A percentile compares a stretch with the other conserved stretches of the same genome.
Conservation (phyloP, 192 early-diverging fungal genomes). For the Neocallimastix lanati region DNA sequence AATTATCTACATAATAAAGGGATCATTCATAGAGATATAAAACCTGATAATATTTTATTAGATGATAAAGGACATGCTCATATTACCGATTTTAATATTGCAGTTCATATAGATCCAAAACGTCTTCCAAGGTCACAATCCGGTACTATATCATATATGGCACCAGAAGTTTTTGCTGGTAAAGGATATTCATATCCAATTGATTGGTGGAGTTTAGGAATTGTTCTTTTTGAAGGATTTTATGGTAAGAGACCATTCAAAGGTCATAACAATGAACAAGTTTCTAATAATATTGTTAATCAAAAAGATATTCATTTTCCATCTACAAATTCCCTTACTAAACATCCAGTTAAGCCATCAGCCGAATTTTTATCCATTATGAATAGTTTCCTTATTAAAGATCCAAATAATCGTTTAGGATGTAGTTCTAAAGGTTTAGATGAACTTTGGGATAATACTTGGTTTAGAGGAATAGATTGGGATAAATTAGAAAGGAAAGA, state of each 20-base stretch:
- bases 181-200: conserved; percentile 57
- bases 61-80: conserved; percentile 69
- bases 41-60: conserved; percentile 77
- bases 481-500: conserved; percentile 48
- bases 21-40: conserved; percentile 85
- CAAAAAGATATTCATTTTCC: conserved; percentile 9
- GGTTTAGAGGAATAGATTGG: conserved; percentile 66
- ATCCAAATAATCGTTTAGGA: conserved; percentile 58
- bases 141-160: conserved; percentile 86
- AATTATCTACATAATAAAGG: conserved; percentile 60
- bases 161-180: conserved; percentile 50
- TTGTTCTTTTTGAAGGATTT: conserved; percentile 73
- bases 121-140: conserved; percentile 62
- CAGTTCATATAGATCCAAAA: conserved; percentile 43
- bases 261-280: conserved; percentile 52
- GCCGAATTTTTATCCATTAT: background rate
- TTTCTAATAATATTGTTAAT: conserved; percentile 43
- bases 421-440: conserved; percentile 45
- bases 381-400: conserved; percentile 46
- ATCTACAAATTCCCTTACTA: conserved; percentile 23
- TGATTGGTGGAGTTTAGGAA: conserved; percentile 92
- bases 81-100: conserved; percentile 93
- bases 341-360: background rate
- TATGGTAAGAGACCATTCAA: conserved; percentile 69
- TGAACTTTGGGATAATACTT: conserved; percentile 53